Evolutionary conservation across 441 rosid genomes (phyloP).

Genomic region (Francoa sonchifolia): DNA sequence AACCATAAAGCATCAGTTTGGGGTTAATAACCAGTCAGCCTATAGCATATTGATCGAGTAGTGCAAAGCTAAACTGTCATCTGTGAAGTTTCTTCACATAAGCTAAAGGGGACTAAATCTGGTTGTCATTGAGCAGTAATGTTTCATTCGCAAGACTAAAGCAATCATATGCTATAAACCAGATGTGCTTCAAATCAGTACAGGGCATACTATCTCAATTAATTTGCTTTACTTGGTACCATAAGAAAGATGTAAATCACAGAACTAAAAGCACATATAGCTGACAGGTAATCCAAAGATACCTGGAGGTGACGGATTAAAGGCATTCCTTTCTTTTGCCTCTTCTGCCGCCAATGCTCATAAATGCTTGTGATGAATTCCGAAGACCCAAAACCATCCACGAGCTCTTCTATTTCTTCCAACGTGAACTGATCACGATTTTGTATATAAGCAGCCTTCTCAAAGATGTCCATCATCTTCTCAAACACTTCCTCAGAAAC

Average conservation of each 20-base stretch:
- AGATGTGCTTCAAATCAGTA: no score
- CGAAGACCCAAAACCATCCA: slow-evolving; percentile 41
- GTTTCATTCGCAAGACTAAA: no score
- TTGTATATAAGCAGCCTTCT: slow-evolving; percentile 73
- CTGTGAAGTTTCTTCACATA: no score
- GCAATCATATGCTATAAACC: neutral
- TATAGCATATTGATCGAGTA: no score
- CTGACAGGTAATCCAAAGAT: slow-evolving; percentile 5
- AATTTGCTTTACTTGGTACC: no score
- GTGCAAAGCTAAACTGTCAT: no score
- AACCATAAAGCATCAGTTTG: neutral
- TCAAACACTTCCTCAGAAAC: slow-evolving; percentile 57
- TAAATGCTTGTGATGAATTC: slow-evolving; percentile 34
- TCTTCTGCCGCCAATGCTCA: slow-evolving; percentile 67
- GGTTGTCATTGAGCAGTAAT: no score
- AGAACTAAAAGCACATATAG: slow-evolving; percentile 1
- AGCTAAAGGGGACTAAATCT: no score
- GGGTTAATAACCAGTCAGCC: no score
- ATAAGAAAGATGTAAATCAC: slow-evolving; percentile 1
- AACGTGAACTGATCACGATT: slow-evolving; percentile 50
- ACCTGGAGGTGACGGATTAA: slow-evolving; percentile 95
- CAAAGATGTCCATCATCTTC: slow-evolving; percentile 68
- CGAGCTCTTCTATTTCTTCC: slow-evolving; percentile 55
- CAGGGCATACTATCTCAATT: no score
- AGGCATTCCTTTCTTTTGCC: slow-evolving; percentile 80